phyloP scores from a whole-genome alignment of 345 rosid species.

The Syzygium jambos region DNA sequence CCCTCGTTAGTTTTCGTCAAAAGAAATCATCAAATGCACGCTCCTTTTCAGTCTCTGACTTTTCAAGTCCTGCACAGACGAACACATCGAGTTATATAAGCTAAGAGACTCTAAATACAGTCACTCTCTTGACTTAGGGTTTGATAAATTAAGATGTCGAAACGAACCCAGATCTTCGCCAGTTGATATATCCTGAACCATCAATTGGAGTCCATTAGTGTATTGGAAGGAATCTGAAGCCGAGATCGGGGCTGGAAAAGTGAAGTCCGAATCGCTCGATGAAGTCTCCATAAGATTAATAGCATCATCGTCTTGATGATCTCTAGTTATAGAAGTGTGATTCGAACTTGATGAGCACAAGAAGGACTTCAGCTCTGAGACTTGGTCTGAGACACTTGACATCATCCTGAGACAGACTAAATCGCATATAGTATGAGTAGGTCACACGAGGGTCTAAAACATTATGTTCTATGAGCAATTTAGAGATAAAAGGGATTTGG shows the following conservation, averaged over 20 bases:
- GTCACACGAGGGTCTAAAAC: constrained; percentile 6
- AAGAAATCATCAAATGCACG: constrained; percentile 85
- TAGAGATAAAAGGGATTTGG: background rate
- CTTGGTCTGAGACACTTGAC: constrained; percentile 75
- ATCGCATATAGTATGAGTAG: constrained; percentile 51
- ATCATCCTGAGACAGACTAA: constrained; percentile 85
- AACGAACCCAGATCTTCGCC: constrained; percentile 43
- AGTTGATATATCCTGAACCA: constrained; percentile 48
- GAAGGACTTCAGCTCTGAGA: constrained; percentile 65
- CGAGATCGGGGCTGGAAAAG: constrained; percentile 48
- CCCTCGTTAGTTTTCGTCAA: constrained; percentile 23
- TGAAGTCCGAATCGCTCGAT: constrained; percentile 56
- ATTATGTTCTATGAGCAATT: background rate
- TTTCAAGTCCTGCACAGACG: constrained; percentile 49
- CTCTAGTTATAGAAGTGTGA: constrained; percentile 32
- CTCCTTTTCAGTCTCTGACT: constrained; percentile 41
- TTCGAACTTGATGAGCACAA: constrained; percentile 42
- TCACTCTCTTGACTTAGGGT: background rate
- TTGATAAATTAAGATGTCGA: constrained; percentile 3
- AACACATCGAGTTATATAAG: background rate
- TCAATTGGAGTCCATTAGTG: constrained; percentile 24
- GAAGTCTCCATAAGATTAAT: constrained; percentile 59
- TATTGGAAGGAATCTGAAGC: constrained; percentile 14
- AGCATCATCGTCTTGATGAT: constrained; percentile 31
- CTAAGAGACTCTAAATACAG: background rate